phyloP scores from a whole-genome alignment of 352 stramenopile genomes.

The Aphanomyces invadans region DNA sequence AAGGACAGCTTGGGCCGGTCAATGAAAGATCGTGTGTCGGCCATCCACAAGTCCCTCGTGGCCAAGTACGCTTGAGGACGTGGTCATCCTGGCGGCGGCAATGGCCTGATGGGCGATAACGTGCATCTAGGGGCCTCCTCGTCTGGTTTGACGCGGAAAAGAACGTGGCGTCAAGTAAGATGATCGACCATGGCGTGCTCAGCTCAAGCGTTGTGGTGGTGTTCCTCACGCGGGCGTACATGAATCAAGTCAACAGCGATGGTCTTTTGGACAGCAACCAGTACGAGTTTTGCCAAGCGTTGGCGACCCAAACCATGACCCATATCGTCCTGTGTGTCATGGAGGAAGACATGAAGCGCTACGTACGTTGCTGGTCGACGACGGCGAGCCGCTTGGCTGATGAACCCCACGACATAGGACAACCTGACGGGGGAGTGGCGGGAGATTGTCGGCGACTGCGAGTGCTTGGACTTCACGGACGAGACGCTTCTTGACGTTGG shows the following conservation, averaged over 20 bases:
- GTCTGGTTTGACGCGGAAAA: slow-evolving; percentile 24
- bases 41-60: slow-evolving; percentile 1
- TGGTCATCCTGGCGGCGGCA: too few relatives aligned
- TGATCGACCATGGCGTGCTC: slow-evolving; percentile 19
- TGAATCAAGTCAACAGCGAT: slow-evolving; percentile 26
- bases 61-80: slow-evolving; percentile 21
- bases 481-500: slow-evolving; percentile 8
- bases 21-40: neutral
- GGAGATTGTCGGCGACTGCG: slow-evolving; percentile 15
- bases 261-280: slow-evolving; percentile 20
- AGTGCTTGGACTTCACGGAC: slow-evolving; percentile 23
- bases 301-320: neutral
- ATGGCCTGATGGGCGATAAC: too few relatives aligned
- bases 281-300: slow-evolving; percentile 18
- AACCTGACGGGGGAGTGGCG: slow-evolving; percentile 17
- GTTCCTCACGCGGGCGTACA: slow-evolving; percentile 17
- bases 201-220: slow-evolving; percentile 16
- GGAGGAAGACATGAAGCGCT: slow-evolving; percentile 23
- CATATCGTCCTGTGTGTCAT: slow-evolving; percentile 16
- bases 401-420: too few relatives aligned
- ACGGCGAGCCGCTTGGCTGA: too few relatives aligned
- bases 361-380: too few relatives aligned
- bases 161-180: neutral
- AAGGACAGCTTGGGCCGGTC: slow-evolving; percentile 17
- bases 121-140: slow-evolving; percentile 13